These are phyloP conservation scores for Acanthamoeba healyi DNA, from an alignment of 208 protist species.

Conservation along the genomic window DNA sequence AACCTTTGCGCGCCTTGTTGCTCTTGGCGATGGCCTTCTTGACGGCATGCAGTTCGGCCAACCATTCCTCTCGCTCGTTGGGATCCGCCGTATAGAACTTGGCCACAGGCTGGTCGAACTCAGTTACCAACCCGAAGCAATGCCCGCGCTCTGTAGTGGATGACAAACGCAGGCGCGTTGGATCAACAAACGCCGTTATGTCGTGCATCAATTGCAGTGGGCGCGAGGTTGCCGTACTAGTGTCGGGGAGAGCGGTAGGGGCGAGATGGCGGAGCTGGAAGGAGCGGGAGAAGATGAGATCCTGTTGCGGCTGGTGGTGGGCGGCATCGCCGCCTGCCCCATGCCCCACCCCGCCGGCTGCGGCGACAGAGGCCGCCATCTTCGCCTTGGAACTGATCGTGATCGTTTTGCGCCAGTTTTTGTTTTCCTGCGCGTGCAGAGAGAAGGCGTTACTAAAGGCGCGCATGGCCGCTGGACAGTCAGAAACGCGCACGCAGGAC, in stretches of 20 bases:
- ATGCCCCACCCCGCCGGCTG: background rate
- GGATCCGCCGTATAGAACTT: background rate
- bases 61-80: background rate
- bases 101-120: conserved; percentile 9
- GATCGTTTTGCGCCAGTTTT: conserved; percentile 29
- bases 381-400: background rate
- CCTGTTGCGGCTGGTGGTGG: background rate
- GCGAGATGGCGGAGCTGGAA: conserved; percentile 32
- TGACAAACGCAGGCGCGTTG: too few relatives aligned
- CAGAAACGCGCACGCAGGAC: background rate
- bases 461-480: background rate
- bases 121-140: background rate
- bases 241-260: background rate
- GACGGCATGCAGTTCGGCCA: background rate
- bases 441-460: background rate
- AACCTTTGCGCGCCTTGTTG: conserved; percentile 18
- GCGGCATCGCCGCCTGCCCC: background rate
- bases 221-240: background rate
- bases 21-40: conserved; percentile 22
- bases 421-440: background rate
- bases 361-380: background rate
- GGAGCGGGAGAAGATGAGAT: conserved; percentile 1
- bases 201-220: too few relatives aligned
- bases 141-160: background rate
- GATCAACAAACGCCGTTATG: too few relatives aligned